phyloP scores from a whole-genome alignment of 2,329 filamentous ascomycete species.

The Zymoseptoria ardabiliae region DNA sequence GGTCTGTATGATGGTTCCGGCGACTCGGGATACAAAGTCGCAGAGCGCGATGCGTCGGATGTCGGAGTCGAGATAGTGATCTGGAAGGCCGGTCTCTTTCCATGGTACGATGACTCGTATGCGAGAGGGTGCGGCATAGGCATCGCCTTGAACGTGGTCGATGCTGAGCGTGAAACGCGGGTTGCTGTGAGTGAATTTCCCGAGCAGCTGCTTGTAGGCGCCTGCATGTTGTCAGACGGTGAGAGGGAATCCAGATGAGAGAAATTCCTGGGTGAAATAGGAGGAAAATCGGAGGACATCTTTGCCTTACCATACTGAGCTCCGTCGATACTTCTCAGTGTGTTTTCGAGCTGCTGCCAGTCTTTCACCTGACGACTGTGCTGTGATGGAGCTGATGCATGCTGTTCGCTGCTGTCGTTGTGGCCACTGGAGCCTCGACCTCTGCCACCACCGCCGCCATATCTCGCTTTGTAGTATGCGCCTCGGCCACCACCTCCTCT shows the following conservation, averaged over 20 bases:
- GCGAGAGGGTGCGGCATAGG: slow-evolving; percentile 29
- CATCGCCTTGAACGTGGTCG: slow-evolving; percentile 30
- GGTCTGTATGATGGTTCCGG: slow-evolving; percentile 24
- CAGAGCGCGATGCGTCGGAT: slow-evolving; percentile 26
- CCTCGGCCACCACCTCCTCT: slow-evolving; percentile 22
- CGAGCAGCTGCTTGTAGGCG: slow-evolving; percentile 27
- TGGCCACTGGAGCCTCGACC: slow-evolving; percentile 1
- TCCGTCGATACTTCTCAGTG: slow-evolving; percentile 23
- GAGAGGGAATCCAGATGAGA: not conserved
- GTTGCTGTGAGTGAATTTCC: slow-evolving; percentile 20
- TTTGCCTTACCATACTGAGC: slow-evolving; percentile 26
- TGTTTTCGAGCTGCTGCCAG: slow-evolving; percentile 20
- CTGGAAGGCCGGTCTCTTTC: slow-evolving; percentile 24
- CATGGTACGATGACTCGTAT: slow-evolving; percentile 26
- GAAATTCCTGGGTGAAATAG: not conserved
- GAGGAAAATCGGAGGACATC: not conserved
- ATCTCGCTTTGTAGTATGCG: slow-evolving; percentile 25
- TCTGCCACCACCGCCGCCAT: slow-evolving; percentile 17
- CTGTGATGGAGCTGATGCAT: slow-evolving; percentile 1
- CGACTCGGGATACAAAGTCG: slow-evolving; percentile 29
- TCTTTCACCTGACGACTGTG: slow-evolving; percentile 4
- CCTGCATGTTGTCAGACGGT: slow-evolving; percentile 17
- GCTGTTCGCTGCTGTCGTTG: slow-evolving; percentile 1
- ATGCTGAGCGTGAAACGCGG: slow-evolving; percentile 25
- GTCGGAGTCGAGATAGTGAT: slow-evolving; percentile 21